Base-by-base conservation (phyloP, 1,139 yeast species). In the Geotrichum restrictum region DNA sequence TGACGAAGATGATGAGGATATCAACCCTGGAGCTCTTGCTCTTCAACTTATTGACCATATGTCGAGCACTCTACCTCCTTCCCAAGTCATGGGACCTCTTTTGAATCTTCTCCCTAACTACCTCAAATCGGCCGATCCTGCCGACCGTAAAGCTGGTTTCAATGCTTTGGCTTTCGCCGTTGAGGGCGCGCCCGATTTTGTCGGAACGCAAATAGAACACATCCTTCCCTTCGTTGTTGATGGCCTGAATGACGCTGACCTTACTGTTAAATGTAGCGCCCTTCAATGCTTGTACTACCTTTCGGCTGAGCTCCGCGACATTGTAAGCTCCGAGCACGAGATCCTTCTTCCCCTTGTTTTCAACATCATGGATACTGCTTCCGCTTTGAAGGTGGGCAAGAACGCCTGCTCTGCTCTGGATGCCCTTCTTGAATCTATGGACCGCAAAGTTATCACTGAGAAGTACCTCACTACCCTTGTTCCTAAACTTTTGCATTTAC, bases 101-200 rank as follows among this genome's bases (percentile, higher is more conserved):
- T 77, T 91, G 59, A 88, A 83, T 59, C 78, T 79, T 59, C 72
- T 88, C 60, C 83, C 84, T 49, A 66, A 78, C 49, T 75, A 85
- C 76, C 75, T 87, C 60, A 69, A 74, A 48, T 84, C 95, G 18
- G 60, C 81, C 22, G 81, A 86, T 67, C 78, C 79, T 57, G 85
- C 81, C 60, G 89, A 86, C 72, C 83, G 95, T 74, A 84, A 96
- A 72, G 96, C 96, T 58, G 94, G 86, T 54, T 77, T 89, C 56
- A 75, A 88, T 64, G 80, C 95, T 41, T 75, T 93, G 59, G 91
- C 95, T 62, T 88, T 83, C 54, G 82, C 94, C 51, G 86, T 88
- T 49, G 81, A 86, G 59, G 98, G 98, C 67, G 93, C 98, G 44
- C 98, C 98, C 59, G 98, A 93, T 67, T 91, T 78, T 70, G 79